Percentiles rank a stretch among this genome's conserved stretches.
phyloP scores from a whole-genome alignment of 352 stramenopile genomes.

The Pythium dissotocum region DNA sequence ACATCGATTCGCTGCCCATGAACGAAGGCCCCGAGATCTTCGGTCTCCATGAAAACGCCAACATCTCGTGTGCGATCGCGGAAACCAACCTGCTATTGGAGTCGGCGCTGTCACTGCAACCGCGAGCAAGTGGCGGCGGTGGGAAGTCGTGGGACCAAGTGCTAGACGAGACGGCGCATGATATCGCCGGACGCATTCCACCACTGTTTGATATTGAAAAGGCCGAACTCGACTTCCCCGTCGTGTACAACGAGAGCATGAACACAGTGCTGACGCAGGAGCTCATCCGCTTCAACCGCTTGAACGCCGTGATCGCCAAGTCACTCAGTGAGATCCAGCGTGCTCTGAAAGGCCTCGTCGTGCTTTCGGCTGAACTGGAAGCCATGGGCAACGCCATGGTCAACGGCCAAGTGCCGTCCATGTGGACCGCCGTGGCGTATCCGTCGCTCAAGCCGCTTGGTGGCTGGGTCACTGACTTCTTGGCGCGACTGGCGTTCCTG shows the following conservation, averaged over 20 bases:
- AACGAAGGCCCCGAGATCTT: slow-evolving; percentile 88
- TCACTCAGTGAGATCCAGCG: slow-evolving; percentile 90
- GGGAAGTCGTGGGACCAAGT: slow-evolving; percentile 91
- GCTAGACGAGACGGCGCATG: slow-evolving; percentile 83
- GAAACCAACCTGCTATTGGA: slow-evolving; percentile 88
- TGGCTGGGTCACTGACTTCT: slow-evolving; percentile 91
- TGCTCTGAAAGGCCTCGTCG: slow-evolving; percentile 91
- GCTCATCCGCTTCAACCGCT: slow-evolving; percentile 90
- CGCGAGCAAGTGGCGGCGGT: slow-evolving; percentile 70
- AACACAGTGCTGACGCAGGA: slow-evolving; percentile 91
- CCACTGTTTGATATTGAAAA: slow-evolving; percentile 90
- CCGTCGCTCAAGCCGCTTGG: slow-evolving; percentile 92
- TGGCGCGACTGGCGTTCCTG: slow-evolving; percentile 79
- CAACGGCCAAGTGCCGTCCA: slow-evolving; percentile 84
- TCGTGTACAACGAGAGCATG: slow-evolving; percentile 86
- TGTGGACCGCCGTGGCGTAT: slow-evolving; percentile 88
- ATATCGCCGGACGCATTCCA: slow-evolving; percentile 80
- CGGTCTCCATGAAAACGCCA: slow-evolving; percentile 85
- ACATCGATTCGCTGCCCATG: slow-evolving; percentile 84
- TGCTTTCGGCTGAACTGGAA: slow-evolving; percentile 92
- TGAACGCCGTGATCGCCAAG: slow-evolving; percentile 73
- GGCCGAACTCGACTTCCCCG: slow-evolving; percentile 82
- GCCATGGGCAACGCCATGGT: slow-evolving; percentile 94
- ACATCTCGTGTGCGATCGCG: slow-evolving; percentile 87
- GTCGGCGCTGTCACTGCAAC: slow-evolving; percentile 89